Conservation (phyloP, 108 stramenopile species). For the Pseudonitzschia multistriata region DNA sequence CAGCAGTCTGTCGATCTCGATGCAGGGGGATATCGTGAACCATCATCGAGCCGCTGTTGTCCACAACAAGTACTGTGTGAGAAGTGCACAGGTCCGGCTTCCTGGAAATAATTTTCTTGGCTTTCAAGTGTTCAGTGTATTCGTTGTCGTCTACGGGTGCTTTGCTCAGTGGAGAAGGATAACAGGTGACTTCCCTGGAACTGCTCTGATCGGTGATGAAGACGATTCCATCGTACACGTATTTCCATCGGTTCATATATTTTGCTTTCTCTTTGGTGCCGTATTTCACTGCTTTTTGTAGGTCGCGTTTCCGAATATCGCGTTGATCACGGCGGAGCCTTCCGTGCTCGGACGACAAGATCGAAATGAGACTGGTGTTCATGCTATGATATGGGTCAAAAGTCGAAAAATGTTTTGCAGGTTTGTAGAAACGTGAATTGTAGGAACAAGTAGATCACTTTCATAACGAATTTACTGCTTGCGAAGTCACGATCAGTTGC, state of each 20-base stretch:
- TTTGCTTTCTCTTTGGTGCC: conserved; percentile 32
- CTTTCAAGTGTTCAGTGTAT: conserved; percentile 26
- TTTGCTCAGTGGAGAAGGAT: conserved; percentile 36
- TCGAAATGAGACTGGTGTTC: conserved; percentile 53
- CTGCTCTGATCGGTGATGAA: conserved; percentile 46
- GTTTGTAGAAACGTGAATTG: too few relatives aligned
- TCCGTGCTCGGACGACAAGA: conserved; percentile 60
- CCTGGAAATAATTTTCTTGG: conserved; percentile 33
- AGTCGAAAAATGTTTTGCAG: too few relatives aligned
- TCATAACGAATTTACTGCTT: too few relatives aligned
- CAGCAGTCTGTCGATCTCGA: conserved; percentile 47
- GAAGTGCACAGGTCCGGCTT: conserved; percentile 52
- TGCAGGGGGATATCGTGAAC: conserved; percentile 46
- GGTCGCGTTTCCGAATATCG: conserved; percentile 54
- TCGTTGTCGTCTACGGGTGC: conserved; percentile 33
- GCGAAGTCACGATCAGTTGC: too few relatives aligned
- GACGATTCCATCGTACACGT: conserved; percentile 50
- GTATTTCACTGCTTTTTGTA: conserved; percentile 49
- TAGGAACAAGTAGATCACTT: too few relatives aligned
- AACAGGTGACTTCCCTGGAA: conserved; percentile 48
- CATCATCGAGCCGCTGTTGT: conserved; percentile 60
- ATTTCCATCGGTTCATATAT: conserved; percentile 41
- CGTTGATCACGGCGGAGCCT: conserved; percentile 50
- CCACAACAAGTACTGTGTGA: conserved; percentile 60
- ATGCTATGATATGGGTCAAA: too few relatives aligned